Evolutionary conservation across 805 yeast genomes (phyloP), one percentile per base, ranked within the genome.

Genomic region (Isabelozyma rhagii): DNA sequence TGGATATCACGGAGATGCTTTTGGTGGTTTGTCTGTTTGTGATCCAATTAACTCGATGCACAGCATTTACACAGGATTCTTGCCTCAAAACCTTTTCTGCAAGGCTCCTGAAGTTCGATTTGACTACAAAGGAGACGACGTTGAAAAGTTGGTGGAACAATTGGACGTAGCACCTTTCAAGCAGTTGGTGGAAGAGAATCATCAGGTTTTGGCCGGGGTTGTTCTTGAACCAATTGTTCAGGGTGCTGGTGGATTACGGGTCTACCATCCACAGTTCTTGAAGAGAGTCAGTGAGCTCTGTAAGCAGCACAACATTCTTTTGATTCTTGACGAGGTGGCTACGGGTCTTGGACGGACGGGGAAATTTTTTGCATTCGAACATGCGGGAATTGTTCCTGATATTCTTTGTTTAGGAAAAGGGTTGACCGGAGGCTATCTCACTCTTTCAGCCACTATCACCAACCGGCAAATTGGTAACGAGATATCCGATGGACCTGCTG

Each of bases 311-410:
- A 82, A 75, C 40, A 74, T 82, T 34, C 72, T 84, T 47, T 72
- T 82, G 78, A 84, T 84, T 57, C 78, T 84, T 40, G 89, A 84
- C 60, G 89, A 84, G 66, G 89, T 84, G 41, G 89, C 84, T 68
- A 83, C 89, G 13, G 89, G 89, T 57, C 85, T 84, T 41, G 89
- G 86, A 55, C 25, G 51, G 17, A 46, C 51, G n/a, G 83, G 83
- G 38, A 69, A 71, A 28, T 68, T 71, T 53, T 71, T 67, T 62
- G 78, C 78, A 51, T 78, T 79, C 75, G 79, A 75, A 56, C 72
- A 72, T 52, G 70, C 65, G 18, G 73, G 63, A 44, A 63, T 64
- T 36, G 75, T 75, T 15, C 83, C 83, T 49, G 82, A 79, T 58
- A 66, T 79, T 41, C 74, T 71, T 57, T 65, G 78, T 15, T 72